A percentile compares a stretch with the other conserved stretches of the same genome.
phyloP scores from a whole-genome alignment of 73 alveolate species.

The Blepharisma stoltei region DNA sequence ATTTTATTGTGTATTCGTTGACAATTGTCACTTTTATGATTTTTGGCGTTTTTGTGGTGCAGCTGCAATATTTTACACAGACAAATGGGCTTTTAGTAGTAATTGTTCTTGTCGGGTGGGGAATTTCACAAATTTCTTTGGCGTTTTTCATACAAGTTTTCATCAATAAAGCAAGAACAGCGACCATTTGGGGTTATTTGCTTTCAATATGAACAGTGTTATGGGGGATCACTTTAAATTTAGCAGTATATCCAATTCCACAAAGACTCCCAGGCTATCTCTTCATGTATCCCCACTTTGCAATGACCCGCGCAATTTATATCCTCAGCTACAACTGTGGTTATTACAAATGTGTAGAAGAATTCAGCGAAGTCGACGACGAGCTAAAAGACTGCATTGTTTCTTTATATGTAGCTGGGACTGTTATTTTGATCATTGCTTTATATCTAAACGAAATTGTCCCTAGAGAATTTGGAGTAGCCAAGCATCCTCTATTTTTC shows the following conservation, averaged over 20 bases:
- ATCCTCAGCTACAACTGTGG: conserved; percentile 82
- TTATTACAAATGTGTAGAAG: conserved; percentile 68
- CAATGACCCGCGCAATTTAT: conserved; percentile 81
- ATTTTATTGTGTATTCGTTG: conserved; percentile 59
- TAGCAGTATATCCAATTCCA: conserved; percentile 85
- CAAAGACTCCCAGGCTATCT: conserved; percentile 68
- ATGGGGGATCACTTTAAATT: conserved; percentile 70
- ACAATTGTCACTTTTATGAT: conserved; percentile 65
- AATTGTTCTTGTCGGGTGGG: conserved; percentile 87
- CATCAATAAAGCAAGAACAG: conserved; percentile 86
- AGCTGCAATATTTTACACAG: conserved; percentile 70
- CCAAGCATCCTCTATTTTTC: conserved; percentile 68
- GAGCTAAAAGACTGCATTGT: conserved; percentile 73
- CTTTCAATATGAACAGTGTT: conserved; percentile 78
- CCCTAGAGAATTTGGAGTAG: conserved; percentile 93
- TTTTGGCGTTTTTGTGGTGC: conserved; percentile 67
- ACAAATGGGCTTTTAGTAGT: conserved; percentile 68
- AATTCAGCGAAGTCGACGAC: conserved; percentile 53
- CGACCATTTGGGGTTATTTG: conserved; percentile 89
- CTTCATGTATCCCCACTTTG: conserved; percentile 71
- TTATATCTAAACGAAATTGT: conserved; percentile 87
- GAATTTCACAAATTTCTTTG: conserved; percentile 86
- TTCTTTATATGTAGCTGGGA: conserved; percentile 62
- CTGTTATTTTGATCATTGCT: conserved; percentile 73
- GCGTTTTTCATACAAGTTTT: conserved; percentile 91